Evolutionary conservation across 371 early-diverging fungal species (phyloP).

Genomic region (Mortierella sp.): DNA sequence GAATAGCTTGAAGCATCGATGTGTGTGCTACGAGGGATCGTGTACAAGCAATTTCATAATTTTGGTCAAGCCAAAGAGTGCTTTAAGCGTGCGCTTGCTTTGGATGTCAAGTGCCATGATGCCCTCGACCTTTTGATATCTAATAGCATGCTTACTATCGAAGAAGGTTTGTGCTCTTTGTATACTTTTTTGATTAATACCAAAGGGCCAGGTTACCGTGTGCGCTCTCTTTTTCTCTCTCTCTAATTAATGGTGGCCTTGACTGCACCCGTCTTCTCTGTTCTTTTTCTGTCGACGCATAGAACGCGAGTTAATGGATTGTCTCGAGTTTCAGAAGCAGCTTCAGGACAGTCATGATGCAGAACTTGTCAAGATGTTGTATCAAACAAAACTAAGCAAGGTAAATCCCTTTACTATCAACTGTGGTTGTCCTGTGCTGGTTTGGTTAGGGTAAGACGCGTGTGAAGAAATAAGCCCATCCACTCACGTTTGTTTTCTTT

Average conservation of each 20-base stretch:
- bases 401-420: slow-evolving; percentile 39
- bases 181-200: neutral
- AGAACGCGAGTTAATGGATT: slow-evolving; percentile 70
- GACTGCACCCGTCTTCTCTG: neutral
- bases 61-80: slow-evolving; percentile 65
- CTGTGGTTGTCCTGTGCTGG: too few species aligned
- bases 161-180: slow-evolving; percentile 59
- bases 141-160: slow-evolving; percentile 68
- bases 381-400: slow-evolving; percentile 67
- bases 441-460: too few species aligned
- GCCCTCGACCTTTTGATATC: slow-evolving; percentile 69
- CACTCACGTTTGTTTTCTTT: neutral
- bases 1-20: slow-evolving; percentile 70
- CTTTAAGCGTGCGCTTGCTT: slow-evolving; percentile 70
- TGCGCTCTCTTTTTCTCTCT: too few species aligned
- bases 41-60: slow-evolving; percentile 63
- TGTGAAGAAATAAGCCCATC: too few species aligned
- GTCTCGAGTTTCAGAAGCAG: slow-evolving; percentile 64
- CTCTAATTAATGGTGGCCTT: too few species aligned
- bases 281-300: neutral
- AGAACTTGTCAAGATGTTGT: slow-evolving; percentile 68
- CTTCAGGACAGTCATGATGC: slow-evolving; percentile 60
- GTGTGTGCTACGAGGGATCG: slow-evolving; percentile 71
- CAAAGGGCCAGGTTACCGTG: too few species aligned
- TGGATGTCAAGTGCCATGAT: slow-evolving; percentile 79